Conservation (phyloP, 2,329 filamentous ascomycete genomes). For the Calonectria henricotiae region DNA sequence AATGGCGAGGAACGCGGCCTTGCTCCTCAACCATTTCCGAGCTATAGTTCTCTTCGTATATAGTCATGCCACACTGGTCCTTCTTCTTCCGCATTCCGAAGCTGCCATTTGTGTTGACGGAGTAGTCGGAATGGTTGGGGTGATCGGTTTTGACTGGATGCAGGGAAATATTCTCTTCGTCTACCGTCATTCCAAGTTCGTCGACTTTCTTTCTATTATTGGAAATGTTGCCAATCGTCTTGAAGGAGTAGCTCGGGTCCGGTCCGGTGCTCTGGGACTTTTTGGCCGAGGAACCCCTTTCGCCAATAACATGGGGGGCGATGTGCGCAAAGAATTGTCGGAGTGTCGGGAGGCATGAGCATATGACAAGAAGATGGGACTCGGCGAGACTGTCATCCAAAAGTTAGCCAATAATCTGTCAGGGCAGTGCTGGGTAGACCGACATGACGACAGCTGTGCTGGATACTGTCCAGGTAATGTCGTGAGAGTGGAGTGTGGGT, state of each 20-base stretch:
- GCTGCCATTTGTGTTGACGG: neutral
- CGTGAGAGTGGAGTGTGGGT: constrained; percentile 13
- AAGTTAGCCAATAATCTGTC: neutral
- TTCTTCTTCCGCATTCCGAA: neutral
- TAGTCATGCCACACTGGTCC: neutral
- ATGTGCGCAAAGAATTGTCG: constrained; percentile 42
- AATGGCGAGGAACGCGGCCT: neutral
- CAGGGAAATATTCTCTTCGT: constrained; percentile 9
- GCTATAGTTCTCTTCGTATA: neutral
- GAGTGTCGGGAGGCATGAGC: constrained; percentile 37
- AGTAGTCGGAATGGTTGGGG: neutral
- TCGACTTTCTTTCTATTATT: neutral
- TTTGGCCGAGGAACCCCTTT: constrained; percentile 9
- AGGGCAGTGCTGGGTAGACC: neutral
- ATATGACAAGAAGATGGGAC: constrained; percentile 43
- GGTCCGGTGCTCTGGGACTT: constrained; percentile 9
- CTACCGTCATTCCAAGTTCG: neutral
- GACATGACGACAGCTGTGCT: constrained; percentile 3
- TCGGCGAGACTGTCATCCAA: constrained; percentile 35
- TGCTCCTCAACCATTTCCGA: neutral
- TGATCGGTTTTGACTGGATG: constrained; percentile 4
- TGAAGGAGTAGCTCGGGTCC: neutral
- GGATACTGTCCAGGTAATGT: constrained; percentile 41
- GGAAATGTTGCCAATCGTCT: neutral
- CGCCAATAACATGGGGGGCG: constrained; percentile 34